Evolutionary conservation across 2,329 filamentous ascomycete genomes (phyloP), one percentile per base, ranked within the genome.

Genomic region (Aspergillus bombycis): DNA sequence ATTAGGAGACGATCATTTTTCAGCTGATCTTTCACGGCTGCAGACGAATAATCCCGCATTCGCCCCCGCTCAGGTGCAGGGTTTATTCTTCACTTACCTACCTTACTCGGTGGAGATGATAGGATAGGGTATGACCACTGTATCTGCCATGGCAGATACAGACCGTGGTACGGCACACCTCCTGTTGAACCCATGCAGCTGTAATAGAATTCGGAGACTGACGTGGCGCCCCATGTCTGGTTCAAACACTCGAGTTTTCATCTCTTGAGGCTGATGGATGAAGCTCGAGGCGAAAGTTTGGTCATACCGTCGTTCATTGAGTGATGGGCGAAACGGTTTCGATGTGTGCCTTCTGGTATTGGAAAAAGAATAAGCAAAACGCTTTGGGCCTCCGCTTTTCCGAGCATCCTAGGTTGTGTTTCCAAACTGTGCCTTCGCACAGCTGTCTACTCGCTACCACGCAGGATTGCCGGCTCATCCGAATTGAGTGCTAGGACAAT

Each of bases 1-100:
- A 59, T 60, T 60, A 62, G 56, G 63, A 71, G 70, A 68, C 71
- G 68, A 73, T 72, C 68, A 68, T 66, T 67, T 52, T 78, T 79
- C 77, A 79, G 77, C 76, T 79, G 77, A 79, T 77, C 76, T 75
- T 66, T 72, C 69, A 73, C 68, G 66, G 70, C 75, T 79, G 77
- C 77, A 79, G 73, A 77, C 62, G 68, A 69, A 70, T 74, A 72
- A 74, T 77, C 70, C 73, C 71, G 74, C 77, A 78, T 77, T 65
- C 68, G 70, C 60, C 73, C 72, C 72, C 72, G 70, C 73, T 73
- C 70, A 73, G 72, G 71, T 78, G 74, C 76, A 76, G 73, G 74
- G 74, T 38, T 73, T 72, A 68, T 69, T 67, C 64, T 62, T 71
- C 68, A 66, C 65, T 68, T 58, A 67, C 67, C 70, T 71, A 67